Percentiles rank a stretch among this genome's conserved stretches.
Conservation (phyloP, 176 grass and related monocot species). For the Typha latifolia region DNA sequence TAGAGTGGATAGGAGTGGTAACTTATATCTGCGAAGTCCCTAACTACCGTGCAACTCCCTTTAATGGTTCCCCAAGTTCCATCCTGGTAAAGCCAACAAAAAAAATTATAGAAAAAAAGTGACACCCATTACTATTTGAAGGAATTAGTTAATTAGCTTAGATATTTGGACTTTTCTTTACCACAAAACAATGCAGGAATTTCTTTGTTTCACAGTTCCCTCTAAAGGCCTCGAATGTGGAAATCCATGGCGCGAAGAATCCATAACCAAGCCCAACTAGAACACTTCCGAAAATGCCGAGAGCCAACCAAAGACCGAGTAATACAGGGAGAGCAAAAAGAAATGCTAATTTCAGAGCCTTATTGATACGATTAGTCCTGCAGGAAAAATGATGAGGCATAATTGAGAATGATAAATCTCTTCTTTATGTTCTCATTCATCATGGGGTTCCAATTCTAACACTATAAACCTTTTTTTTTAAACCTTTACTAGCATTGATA, state of each 20-base stretch:
- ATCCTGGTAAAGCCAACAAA: conserved; percentile 39
- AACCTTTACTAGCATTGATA: no score
- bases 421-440: not conserved
- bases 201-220: conserved; percentile 64
- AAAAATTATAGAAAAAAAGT: not conserved
- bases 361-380: conserved; percentile 70
- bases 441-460: no score
- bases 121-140: not conserved
- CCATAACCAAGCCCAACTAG: conserved; percentile 78
- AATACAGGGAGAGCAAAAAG: conserved; percentile 57
- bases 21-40: conserved; percentile 80
- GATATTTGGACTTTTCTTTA: conserved; percentile 23
- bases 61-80: conserved; percentile 92
- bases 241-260: conserved; percentile 85
- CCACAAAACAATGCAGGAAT: conserved; percentile 61
- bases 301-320: conserved; percentile 60
- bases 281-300: conserved; percentile 59
- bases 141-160: not conserved
- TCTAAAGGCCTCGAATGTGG: conserved; percentile 95
- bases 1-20: conserved; percentile 64
- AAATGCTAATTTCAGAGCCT: conserved; percentile 52
- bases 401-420: not conserved
- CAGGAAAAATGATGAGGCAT: not conserved
- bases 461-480: no score
- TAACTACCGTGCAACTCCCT: conserved; percentile 87